Conservation (phyloP, 2,329 filamentous ascomycete genomes). For the Coniochaeta hoffmannii region DNA sequence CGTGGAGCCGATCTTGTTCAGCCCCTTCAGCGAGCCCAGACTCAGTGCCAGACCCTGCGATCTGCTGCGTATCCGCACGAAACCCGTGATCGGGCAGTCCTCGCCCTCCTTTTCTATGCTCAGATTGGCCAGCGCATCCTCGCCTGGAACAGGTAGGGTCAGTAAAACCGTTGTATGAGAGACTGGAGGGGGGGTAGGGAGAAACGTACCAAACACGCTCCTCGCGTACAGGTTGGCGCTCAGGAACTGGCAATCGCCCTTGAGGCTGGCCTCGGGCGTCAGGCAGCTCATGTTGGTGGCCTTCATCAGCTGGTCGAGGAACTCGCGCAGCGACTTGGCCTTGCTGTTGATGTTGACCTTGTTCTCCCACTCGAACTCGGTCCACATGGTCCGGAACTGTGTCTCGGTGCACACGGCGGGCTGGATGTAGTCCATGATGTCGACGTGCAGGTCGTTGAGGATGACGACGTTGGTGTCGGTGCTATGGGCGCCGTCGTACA, state of each 20-base stretch:
- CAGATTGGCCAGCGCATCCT: constrained; percentile 95
- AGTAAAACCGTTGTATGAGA: constrained; percentile 7
- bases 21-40: constrained; percentile 85
- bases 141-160: constrained; percentile 54
- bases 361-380: constrained; percentile 99
- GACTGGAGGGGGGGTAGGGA: neutral
- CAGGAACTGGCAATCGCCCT: constrained; percentile 96
- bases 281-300: constrained; percentile 98
- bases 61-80: constrained; percentile 94
- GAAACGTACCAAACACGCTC: constrained; percentile 88
- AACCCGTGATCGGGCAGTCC: constrained; percentile 90
- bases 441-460: constrained; percentile 93
- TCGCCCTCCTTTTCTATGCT: constrained; percentile 98
- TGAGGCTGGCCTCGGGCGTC: constrained; percentile 90
- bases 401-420: constrained; percentile 95
- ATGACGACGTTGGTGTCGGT: constrained; percentile 97
- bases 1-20: constrained; percentile 67
- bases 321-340: constrained; percentile 83
- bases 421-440: constrained; percentile 99
- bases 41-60: constrained; percentile 92
- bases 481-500: constrained; percentile 89
- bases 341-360: constrained; percentile 99
- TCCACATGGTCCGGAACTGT: constrained; percentile 99
- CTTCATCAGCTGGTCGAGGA: constrained; percentile 91
- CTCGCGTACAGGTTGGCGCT: constrained; percentile 94